Evolutionary conservation across 164 flowering plant genomes (phyloP), one percentile per base, ranked within the genome.

Genomic region (Tinospora cordifolia): DNA sequence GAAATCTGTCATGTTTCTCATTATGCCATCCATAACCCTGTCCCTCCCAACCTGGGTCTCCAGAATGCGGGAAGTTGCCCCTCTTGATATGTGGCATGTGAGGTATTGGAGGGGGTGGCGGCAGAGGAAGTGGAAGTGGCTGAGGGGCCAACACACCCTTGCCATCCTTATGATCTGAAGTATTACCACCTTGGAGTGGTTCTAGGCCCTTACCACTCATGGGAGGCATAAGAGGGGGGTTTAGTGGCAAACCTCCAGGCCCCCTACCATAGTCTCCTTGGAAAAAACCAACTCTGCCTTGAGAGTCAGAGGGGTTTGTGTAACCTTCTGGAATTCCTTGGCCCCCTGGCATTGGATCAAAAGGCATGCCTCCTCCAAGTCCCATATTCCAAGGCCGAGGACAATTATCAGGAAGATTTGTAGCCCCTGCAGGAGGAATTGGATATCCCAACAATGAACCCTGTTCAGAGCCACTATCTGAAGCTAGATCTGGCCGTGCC

Each of bases 401-500:
- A 82, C 79, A 87, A 75, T 62, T 51, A 46, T 79, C 86, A 5
- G 80, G 59, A 72, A 81, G 83, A 75, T 74, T 79, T 34, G 72
- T 15, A 12, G 72, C 71, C 15, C 77, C 83, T 8, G 81, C 75
- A 22, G 84, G 83, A 69, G 84, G 80, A 14, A 88, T 83, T 51
- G 88, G 84, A 63, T 81, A 87, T 14, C 97, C 93, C 77, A 83
- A 44, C 71, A 87, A 75, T 63, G 95, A 84, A 15, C 90, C 84
- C 68, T 86, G 97, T 63, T 84, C 91, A 24, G 86, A 36, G 51
- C 85, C 91, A 60, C 67, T 75, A 46, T 88, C 90, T 24, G 86
- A 71, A 6, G 78, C 76, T 47, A 86, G 74, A 62, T 85, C 92
- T 41, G 81, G 77, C 60, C 87, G 76, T 22, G 86, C 72, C 60